phyloP scores from a whole-genome alignment of 257 asterid species.

The Solanum chilense region DNA sequence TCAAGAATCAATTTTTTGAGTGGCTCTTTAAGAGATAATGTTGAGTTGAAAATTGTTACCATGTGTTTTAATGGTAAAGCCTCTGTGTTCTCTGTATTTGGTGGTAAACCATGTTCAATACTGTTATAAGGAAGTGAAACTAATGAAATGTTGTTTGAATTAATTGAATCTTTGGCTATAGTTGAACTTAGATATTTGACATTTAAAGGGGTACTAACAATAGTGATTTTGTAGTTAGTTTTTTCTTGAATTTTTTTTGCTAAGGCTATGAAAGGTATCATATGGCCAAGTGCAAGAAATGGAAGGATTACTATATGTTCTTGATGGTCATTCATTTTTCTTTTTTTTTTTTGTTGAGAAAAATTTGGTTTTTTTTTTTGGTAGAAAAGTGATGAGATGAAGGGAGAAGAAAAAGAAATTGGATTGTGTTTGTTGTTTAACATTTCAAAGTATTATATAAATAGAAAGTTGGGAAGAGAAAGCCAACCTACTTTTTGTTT shows the following conservation, averaged over 20 bases:
- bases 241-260: slow-evolving; percentile 27
- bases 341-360: background rate
- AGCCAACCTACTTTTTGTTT: background rate
- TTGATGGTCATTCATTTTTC: background rate
- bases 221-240: slow-evolving; percentile 35
- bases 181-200: slow-evolving; percentile 36
- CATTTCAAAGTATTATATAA: background rate
- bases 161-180: slow-evolving; percentile 4
- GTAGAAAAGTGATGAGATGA: background rate
- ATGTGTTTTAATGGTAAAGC: slow-evolving; percentile 36
- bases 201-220: slow-evolving; percentile 55
- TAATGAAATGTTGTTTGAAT: slow-evolving; percentile 16
- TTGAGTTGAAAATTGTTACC: slow-evolving; percentile 28
- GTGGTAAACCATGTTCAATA: slow-evolving; percentile 53
- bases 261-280: slow-evolving; percentile 51
- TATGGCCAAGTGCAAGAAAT: slow-evolving; percentile 59
- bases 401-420: background rate
- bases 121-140: slow-evolving; percentile 45
- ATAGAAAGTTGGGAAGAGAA: background rate
- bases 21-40: slow-evolving; percentile 30
- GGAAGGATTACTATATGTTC: slow-evolving; percentile 56
- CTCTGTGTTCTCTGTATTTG: slow-evolving; percentile 69
- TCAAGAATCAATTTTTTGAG: slow-evolving; percentile 24
- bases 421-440: background rate
- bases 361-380: background rate